phyloP scores from a whole-genome alignment of 2,329 filamentous ascomycete species.

The Cladophialophora exuberans region DNA sequence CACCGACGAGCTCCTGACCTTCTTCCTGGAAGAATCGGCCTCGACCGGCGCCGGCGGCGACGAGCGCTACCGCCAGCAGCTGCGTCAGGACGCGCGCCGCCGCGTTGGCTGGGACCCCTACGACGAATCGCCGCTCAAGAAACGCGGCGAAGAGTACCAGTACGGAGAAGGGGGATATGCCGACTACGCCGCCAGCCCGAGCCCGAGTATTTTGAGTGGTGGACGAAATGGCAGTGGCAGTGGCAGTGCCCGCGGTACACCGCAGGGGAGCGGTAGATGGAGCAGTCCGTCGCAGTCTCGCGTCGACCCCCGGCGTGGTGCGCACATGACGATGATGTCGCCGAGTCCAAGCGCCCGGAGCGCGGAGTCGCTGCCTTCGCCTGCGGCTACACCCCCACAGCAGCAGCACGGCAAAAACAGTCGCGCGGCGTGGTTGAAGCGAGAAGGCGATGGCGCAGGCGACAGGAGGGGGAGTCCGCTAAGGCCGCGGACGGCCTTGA shows the following conservation, averaged over 20 bases:
- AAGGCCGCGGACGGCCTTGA: constrained; percentile 35
- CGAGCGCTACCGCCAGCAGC: constrained; percentile 61
- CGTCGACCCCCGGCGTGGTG: too few relatives aligned
- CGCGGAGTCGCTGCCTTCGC: constrained; percentile 31
- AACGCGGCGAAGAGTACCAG: constrained; percentile 67
- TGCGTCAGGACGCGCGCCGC: constrained; percentile 62
- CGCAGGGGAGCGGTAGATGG: too few relatives aligned
- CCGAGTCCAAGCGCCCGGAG: constrained; percentile 8
- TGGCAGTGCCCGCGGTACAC: too few relatives aligned
- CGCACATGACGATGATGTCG: constrained; percentile 1
- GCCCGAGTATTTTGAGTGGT: too few relatives aligned
- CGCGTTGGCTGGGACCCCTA: constrained; percentile 73
- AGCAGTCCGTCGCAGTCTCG: too few relatives aligned
- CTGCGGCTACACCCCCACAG: constrained; percentile 23
- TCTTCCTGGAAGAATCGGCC: constrained; percentile 75
- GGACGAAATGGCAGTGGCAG: too few relatives aligned
- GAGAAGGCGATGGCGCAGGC: constrained; percentile 22
- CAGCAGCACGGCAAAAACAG: constrained; percentile 17
- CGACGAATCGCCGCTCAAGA: constrained; percentile 70
- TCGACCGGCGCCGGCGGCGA: constrained; percentile 68
- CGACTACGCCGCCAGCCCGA: too few relatives aligned
- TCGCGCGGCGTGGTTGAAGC: constrained; percentile 26
- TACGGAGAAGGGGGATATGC: constrained; percentile 36
- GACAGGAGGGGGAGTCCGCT: constrained; percentile 42
- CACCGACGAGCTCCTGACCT: constrained; percentile 83